Evolutionary conservation across 1,284 basidiomycete species (phyloP).

Genomic region (Trametes hirsuta): DNA sequence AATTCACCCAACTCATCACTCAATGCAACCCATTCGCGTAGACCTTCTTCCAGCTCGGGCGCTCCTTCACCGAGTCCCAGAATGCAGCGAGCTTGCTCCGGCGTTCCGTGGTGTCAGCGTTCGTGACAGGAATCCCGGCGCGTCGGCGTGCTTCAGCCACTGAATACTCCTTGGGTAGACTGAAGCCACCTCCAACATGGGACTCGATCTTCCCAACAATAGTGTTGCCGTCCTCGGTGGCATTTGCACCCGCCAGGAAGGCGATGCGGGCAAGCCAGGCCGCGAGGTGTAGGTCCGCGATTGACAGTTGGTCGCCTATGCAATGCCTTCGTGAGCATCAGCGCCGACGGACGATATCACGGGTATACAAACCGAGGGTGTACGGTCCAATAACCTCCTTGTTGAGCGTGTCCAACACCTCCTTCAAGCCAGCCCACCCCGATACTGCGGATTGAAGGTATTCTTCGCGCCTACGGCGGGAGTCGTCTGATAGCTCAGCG

Average conservation of each 20-base stretch:
- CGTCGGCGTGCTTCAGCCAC: conserved; percentile 36
- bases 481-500: conserved; percentile 39
- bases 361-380: conserved; percentile 57
- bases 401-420: conserved; percentile 51
- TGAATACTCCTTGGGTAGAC: conserved; percentile 47
- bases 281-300: conserved; percentile 81
- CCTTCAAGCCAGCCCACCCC: conserved; percentile 51
- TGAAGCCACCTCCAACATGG: conserved; percentile 50
- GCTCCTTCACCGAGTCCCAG: conserved; percentile 68
- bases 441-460: conserved; percentile 40
- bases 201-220: conserved; percentile 54
- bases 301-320: conserved; percentile 74
- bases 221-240: conserved; percentile 50
- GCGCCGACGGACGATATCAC: not conserved
- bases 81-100: conserved; percentile 58
- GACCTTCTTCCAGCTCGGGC: conserved; percentile 72
- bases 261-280: conserved; percentile 77
- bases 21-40: conserved; percentile 54
- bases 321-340: conserved; percentile 1
- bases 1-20: not conserved
- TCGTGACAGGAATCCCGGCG: conserved; percentile 30
- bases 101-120: conserved; percentile 26
- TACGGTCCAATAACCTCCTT: conserved; percentile 73
- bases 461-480: conserved; percentile 36
- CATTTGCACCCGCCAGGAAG: conserved; percentile 55